Conservation (phyloP, 345 rosid genomes). For the Cochlearia excelsa region DNA sequence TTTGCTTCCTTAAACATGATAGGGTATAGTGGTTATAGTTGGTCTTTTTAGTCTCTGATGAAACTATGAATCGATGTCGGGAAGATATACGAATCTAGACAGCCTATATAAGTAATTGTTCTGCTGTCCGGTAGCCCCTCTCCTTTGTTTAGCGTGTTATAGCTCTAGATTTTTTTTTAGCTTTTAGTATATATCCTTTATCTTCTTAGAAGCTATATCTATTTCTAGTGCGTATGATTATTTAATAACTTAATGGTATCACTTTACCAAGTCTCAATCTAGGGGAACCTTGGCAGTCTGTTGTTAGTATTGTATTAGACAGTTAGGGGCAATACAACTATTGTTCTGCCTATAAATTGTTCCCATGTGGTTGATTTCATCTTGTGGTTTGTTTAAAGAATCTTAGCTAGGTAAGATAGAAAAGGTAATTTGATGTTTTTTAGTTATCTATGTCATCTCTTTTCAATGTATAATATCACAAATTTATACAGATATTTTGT, state of each 20-base stretch:
- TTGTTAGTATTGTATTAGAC: not conserved
- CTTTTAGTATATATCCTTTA: slow-evolving; percentile 2
- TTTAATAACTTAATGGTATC: slow-evolving; percentile 1
- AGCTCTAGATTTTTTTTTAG: not conserved
- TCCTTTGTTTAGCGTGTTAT: not conserved
- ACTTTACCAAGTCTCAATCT: slow-evolving; percentile 10
- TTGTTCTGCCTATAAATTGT: slow-evolving; percentile 11
- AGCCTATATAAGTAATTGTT: slow-evolving; percentile 13
- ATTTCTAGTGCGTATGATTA: slow-evolving; percentile 5
- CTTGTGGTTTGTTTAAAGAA: not conserved
- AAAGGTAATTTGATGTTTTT: slow-evolving; percentile 7
- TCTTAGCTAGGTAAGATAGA: slow-evolving; percentile 9
- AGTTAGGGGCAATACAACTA: slow-evolving; percentile 3
- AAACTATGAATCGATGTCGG: slow-evolving; percentile 11
- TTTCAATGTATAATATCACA: slow-evolving; percentile 16
- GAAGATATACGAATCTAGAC: slow-evolving; percentile 1
- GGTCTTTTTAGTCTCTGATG: slow-evolving; percentile 1
- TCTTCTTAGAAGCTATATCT: not conserved
- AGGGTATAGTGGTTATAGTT: slow-evolving; percentile 10
- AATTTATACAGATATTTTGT: slow-evolving; percentile 12
- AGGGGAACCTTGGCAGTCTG: slow-evolving; percentile 2
- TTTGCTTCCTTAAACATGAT: slow-evolving; percentile 26
- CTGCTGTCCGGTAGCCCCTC: slow-evolving; percentile 1
- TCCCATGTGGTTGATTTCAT: slow-evolving; percentile 14
- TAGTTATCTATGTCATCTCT: slow-evolving; percentile 13